Evolutionary conservation across 2,329 filamentous ascomycete species (phyloP), one percentile per base, ranked within the genome.

Genomic region (Alternaria longipes): DNA sequence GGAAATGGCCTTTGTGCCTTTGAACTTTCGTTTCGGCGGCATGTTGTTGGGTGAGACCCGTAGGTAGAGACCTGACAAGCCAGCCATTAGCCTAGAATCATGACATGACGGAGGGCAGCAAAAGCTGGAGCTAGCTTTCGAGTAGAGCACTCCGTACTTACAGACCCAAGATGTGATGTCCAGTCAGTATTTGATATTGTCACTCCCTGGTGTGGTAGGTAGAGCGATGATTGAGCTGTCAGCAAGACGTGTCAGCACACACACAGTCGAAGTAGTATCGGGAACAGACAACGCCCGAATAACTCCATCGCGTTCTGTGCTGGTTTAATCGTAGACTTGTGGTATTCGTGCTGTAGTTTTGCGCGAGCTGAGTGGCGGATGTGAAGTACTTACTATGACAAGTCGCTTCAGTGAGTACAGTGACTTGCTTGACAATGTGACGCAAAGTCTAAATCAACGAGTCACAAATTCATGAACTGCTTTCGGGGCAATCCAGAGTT

Each of bases 11-110:
- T 74, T 73, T 56, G 60, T 57, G 34, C 64, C 65, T 62, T 70
- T 74, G 45, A 57, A 64, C 65, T 73, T 78, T 58, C 74, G 74
- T 65, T 74, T 77, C 44, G 75, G 72, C 52, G 74, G 71, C 75
- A 77, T 78, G 68, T 72, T 38, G 63, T 51, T 46, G 32, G 9
- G 38, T 59, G 54, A 59, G 56, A 57, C 57, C 53, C 56, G 59
- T 38, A 30, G 24, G 53, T 36, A 12, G 38, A 45, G 36, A 41
- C 45, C 45, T 50, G 56, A 56, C 58, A 62, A 56, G 61, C 56
- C 61, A 57, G 52, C 60, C 51, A 51, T 72, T 70, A 70, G 68
- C 67, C 49, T 58, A 59, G 66, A 60, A 62, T 38, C 62, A 49
- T 56, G 44, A 45, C 40, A 40, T 26, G 14, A 49, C 36, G 41